These are phyloP conservation scores for Bipolaris zeicola DNA, from an alignment of 2,329 filamentous ascomycete species.

Conservation along the genomic window DNA sequence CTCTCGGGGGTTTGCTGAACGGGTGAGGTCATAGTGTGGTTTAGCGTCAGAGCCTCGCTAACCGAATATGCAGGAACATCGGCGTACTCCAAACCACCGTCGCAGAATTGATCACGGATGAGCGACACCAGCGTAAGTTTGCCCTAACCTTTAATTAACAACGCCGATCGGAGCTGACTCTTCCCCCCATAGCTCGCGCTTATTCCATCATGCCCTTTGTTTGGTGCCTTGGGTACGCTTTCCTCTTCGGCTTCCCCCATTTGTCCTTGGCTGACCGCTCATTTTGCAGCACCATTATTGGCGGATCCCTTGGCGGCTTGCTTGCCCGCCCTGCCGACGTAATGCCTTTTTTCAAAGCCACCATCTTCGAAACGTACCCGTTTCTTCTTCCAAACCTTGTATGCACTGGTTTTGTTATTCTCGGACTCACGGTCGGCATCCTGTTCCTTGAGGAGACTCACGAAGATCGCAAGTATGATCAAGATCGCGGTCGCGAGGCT, in stretches of 20 bases:
- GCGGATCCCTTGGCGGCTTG: constrained; percentile 87
- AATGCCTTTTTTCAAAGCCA: constrained; percentile 79
- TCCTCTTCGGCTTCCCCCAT: constrained; percentile 16
- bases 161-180: constrained; percentile 30
- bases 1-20: constrained; percentile 88
- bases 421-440: constrained; percentile 78
- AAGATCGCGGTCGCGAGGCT: constrained; percentile 76
- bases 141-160: constrained; percentile 7
- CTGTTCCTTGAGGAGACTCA: constrained; percentile 96
- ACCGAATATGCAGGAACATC: constrained; percentile 70
- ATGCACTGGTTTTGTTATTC: constrained; percentile 76
- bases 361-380: constrained; percentile 83
- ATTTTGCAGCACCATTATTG: constrained; percentile 76
- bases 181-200: constrained; percentile 68
- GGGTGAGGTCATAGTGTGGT: constrained; percentile 65
- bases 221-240: constrained; percentile 83
- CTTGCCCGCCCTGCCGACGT: constrained; percentile 84
- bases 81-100: constrained; percentile 95
- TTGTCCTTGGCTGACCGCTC: constrained; percentile 31
- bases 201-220: constrained; percentile 98
- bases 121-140: constrained; percentile 84
- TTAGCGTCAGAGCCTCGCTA: constrained; percentile 36
- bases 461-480: constrained; percentile 74
- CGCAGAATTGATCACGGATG: constrained; percentile 88
- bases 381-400: constrained; percentile 94